Evolutionary conservation across 2,329 filamentous ascomycete species (phyloP).

Genomic region (Penicillium sp.): DNA sequence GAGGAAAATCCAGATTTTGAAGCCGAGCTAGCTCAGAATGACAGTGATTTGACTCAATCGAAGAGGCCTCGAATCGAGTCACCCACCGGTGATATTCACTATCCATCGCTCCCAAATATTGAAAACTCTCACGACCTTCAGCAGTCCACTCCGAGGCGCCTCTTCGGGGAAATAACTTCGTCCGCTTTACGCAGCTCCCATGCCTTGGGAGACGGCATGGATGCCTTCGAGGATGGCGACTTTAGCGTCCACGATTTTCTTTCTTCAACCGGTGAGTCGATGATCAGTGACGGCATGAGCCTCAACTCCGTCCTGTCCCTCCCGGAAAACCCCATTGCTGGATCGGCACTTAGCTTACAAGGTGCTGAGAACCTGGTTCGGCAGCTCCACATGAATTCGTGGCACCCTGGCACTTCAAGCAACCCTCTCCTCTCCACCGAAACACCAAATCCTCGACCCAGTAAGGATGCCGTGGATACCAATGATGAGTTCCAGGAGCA

Average conservation of each 20-base stretch:
- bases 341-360: constrained; percentile 52
- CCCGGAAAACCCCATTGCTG: constrained; percentile 39
- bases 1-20: constrained; percentile 49
- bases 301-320: constrained; percentile 45
- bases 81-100: constrained; percentile 39
- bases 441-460: constrained; percentile 40
- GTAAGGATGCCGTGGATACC: constrained; percentile 32
- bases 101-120: constrained; percentile 49
- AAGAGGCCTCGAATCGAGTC: constrained; percentile 43
- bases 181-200: constrained; percentile 61
- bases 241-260: constrained; percentile 46
- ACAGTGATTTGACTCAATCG: constrained; percentile 39
- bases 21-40: constrained; percentile 39
- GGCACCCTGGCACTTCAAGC: constrained; percentile 39
- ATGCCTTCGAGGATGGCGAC: constrained; percentile 37
- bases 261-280: constrained; percentile 47
- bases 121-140: constrained; percentile 40
- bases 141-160: constrained; percentile 44
- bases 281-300: constrained; percentile 40
- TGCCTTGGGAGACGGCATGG: constrained; percentile 43
- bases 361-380: constrained; percentile 54
- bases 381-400: constrained; percentile 54
- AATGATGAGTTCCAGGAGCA: constrained; percentile 25
- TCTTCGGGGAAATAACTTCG: constrained; percentile 66
- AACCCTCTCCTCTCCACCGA: constrained; percentile 36